phyloP scores from a whole-genome alignment of 306 rosid species.

The Fagus crenata region DNA sequence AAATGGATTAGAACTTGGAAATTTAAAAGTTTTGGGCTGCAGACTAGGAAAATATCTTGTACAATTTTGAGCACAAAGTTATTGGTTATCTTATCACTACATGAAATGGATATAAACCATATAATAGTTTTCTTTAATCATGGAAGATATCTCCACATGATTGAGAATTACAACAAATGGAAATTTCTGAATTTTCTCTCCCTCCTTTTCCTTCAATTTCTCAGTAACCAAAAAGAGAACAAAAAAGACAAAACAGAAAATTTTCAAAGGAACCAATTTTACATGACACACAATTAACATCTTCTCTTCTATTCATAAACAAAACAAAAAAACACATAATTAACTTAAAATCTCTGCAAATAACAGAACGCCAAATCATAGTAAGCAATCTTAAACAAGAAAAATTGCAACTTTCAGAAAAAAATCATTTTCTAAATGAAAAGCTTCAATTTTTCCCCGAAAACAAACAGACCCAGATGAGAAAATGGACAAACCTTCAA shows the following conservation, averaged over 20 bases:
- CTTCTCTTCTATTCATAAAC: background rate
- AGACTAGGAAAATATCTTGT: background rate
- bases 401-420: background rate
- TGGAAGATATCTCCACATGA: background rate
- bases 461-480: conserved; percentile 26
- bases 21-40: background rate
- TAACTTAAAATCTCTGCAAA: background rate
- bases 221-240: conserved; percentile 18
- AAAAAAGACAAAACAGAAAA: background rate
- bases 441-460: conserved; percentile 20
- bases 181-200: background rate
- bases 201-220: background rate
- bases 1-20: background rate
- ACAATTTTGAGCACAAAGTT: background rate
- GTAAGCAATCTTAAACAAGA: background rate
- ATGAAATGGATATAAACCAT: conserved; percentile 7
- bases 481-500: conserved; percentile 60
- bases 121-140: conserved; percentile 8
- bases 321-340: background rate
- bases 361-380: background rate
- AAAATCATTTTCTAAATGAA: background rate
- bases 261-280: background rate
- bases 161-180: background rate
- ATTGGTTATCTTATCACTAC: background rate
- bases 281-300: background rate